These are phyloP conservation scores for Kodamaea sp. DNA, from an alignment of 1,139 yeast species.

Conservation along the genomic window DNA sequence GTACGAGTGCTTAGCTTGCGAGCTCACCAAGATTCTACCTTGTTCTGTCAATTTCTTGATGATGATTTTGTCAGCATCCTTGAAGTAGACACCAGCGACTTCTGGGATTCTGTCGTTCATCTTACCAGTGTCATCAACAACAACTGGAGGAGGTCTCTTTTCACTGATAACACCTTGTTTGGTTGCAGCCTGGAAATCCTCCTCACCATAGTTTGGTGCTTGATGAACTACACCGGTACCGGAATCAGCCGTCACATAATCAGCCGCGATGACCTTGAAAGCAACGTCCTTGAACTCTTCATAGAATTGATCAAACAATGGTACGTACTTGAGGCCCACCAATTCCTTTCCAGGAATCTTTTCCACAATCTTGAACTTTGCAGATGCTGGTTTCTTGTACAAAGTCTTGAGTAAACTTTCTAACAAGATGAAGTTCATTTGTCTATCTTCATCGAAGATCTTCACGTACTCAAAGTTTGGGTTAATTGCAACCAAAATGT, in stretches of 20 bases:
- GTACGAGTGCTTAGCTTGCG: constrained; percentile 91
- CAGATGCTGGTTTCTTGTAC: constrained; percentile 93
- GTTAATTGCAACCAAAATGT: constrained; percentile 87
- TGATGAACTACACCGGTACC: constrained; percentile 99
- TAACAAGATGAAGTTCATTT: constrained; percentile 75
- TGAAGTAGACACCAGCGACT: constrained; percentile 82
- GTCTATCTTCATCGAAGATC: constrained; percentile 85
- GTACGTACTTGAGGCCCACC: constrained; percentile 77
- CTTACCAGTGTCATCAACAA: constrained; percentile 88
- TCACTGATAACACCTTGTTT: constrained; percentile 73
- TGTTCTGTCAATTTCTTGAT: constrained; percentile 78
- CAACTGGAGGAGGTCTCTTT: constrained; percentile 79
- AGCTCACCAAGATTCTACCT: constrained; percentile 72
- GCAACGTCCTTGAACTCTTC: constrained; percentile 75
- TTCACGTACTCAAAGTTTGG: constrained; percentile 90
- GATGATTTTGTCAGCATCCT: constrained; percentile 92
- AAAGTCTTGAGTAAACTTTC: constrained; percentile 79
- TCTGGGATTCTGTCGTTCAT: constrained; percentile 75
- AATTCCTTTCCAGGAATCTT: constrained; percentile 76
- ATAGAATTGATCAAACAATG: constrained; percentile 78
- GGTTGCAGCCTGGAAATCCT: constrained; percentile 84
- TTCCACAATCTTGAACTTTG: constrained; percentile 81
- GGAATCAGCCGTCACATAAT: constrained; percentile 85
- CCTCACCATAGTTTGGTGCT: constrained; percentile 99
- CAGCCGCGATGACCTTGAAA: constrained; percentile 78